Base-by-base conservation (phyloP, 2,329 filamentous ascomycete species). In the Cordyceps farinosa region DNA sequence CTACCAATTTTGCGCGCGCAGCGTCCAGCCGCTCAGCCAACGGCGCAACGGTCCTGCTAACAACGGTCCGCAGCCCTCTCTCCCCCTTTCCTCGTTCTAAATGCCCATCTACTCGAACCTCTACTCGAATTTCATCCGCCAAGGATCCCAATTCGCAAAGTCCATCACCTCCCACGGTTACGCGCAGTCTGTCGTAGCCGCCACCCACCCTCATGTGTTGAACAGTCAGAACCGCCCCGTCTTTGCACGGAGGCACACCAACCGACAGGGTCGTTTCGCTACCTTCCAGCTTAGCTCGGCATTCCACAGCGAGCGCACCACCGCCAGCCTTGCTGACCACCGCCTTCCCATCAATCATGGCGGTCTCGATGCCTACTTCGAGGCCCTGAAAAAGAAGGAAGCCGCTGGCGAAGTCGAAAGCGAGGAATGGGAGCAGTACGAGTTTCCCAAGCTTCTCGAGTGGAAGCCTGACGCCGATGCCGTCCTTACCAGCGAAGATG, bases 91-190 rank as follows among this genome's bases (percentile, higher is more conserved):
- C 82, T 72, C 79, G 77, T 87, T 84, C 91, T 97, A 96, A 96
- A 98, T 97, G 94, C 87, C 86, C 79, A 86, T 87, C 73, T 88
- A 87, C 77, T 87, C 85, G 67, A 85, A 84, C 74, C 80, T 89
- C 69, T 88, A 87, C 79, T 83, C 86, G 80, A 88, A 85, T 83
- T 91, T 98, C 84, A 92, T 96, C 87, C 94, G 95, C 84, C 91
- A 94, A 85, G 93, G 91, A 89, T 90, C 97, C 80, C 74, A 77
- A 73, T 77, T 78, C 73, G 89, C 91, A 75, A 98, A 98, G 83
- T 92, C 93, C 74, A 90, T 98, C 78, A 94, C 92, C 77, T 93
- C 92, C 76, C 92, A 98, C 86, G 94, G 94, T 80, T 98, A 97
- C 85, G 93, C 93, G 71, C 94, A 98, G 78, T 97, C 93, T 67